Base-by-base conservation (phyloP, 2,329 filamentous ascomycete genomes). In the Microsporum canis region DNA sequence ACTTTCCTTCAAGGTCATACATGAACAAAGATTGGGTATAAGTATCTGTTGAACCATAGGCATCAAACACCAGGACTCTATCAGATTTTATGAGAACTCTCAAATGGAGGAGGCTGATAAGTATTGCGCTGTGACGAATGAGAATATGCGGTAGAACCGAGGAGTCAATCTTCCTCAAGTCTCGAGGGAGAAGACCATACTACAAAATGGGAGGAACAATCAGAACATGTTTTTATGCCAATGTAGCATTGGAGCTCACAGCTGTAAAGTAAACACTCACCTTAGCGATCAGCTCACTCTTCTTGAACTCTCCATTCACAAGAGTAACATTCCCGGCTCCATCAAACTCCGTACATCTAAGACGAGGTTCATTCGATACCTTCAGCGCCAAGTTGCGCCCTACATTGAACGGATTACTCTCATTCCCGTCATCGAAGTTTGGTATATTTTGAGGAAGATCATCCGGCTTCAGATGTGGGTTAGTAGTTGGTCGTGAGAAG, bases 11-110 rank as follows among this genome's bases (percentile, higher is more conserved):
- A 23, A 99, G 78, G 70, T 97, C 94, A 75, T 97, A 96, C 84
- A 99, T 95, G 77, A 99, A 99, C 12, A 94, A 84, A 3, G 91
- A 96, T 73, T 97, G 94, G 36, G 92, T 91, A 70, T 96, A 96
- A 0, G 91, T 95, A 67, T 95, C 90, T 63, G 90, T 91, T 45
- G 90, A 94, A 34, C 94, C 94, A 74, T 96, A 97, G 12, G 94
- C 89, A 70, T 97, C 94, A 72, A 99, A 97, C 3, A 99, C 86
- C 29, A 99, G 83, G 5, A 99, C 91, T 29, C 91, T 88, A 70
- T 99, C 89, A 65, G 91, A 84, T 77, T 96, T 96, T 72, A 99
- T 96, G 29, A 99, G 82, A 59, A 96, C 94, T 63, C 94, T 89
- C 56, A 99, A 84, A 73, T 99, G 94, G n/a, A 97, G 84, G 8